Conservation (phyloP, 495 filamentous ascomycete genomes). For the Astrothelium subdiscretum region DNA sequence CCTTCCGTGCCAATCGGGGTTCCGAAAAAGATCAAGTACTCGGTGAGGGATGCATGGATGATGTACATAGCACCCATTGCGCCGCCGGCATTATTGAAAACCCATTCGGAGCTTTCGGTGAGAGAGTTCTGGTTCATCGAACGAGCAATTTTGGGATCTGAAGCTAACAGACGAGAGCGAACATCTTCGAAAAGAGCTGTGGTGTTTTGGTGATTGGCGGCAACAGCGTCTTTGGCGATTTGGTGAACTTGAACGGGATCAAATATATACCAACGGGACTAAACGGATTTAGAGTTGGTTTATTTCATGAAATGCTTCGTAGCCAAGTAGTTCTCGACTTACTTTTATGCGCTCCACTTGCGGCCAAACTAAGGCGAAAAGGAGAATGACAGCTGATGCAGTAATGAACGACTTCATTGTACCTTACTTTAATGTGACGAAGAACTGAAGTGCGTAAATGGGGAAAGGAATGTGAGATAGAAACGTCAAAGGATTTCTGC, state of each 20-base stretch:
- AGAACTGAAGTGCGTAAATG: too few relatives aligned
- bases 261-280: not conserved
- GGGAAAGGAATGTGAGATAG: too few relatives aligned
- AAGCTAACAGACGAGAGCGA: not conserved
- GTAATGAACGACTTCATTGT: not conserved
- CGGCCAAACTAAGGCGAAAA: not conserved
- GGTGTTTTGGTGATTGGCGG: not conserved
- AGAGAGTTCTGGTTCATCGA: not conserved
- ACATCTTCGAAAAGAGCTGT: not conserved
- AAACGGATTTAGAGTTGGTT: not conserved
- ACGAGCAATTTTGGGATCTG: not conserved
- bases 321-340: too few relatives aligned
- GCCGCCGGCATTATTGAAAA: constrained; percentile 46
- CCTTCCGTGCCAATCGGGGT: constrained; percentile 82
- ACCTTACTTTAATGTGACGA: not conserved
- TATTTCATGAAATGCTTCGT: too few relatives aligned
- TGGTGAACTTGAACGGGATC: not conserved
- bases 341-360: not conserved
- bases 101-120: constrained; percentile 36
- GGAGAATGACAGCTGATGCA: not conserved
- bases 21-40: constrained; percentile 74
- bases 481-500: too few relatives aligned
- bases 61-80: constrained; percentile 89
- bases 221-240: not conserved
- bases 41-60: constrained; percentile 75